phyloP scores from a whole-genome alignment of 148 eudicot species.

The Rhododendron mucronatum region DNA sequence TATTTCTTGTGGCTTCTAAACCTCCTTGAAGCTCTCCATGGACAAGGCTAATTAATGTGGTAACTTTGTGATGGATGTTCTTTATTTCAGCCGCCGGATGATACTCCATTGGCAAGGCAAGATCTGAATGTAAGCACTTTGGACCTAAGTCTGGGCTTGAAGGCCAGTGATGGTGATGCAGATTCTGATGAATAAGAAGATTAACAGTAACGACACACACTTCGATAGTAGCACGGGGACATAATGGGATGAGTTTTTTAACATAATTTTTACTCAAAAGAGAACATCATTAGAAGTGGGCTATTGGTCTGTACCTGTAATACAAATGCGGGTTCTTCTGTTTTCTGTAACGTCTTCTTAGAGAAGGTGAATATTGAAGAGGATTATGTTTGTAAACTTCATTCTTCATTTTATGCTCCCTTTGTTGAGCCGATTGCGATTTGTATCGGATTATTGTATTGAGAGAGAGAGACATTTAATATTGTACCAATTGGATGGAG shows the following conservation, averaged over 20 bases:
- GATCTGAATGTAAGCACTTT: slow-evolving; percentile 70
- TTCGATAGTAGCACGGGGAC: slow-evolving; percentile 5
- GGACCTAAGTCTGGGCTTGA: slow-evolving; percentile 66
- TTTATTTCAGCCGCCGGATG: slow-evolving; percentile 41
- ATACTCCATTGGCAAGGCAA: slow-evolving; percentile 45
- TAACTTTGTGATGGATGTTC: not conserved
- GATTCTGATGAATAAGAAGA: slow-evolving; percentile 36
- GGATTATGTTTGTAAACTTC: slow-evolving; percentile 8
- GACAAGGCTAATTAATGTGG: not conserved
- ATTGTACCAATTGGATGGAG: slow-evolving; percentile 12
- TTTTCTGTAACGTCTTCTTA: not conserved
- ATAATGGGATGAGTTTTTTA: not conserved
- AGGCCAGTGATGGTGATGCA: slow-evolving; percentile 45
- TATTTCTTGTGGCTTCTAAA: not conserved
- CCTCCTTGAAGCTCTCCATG: not conserved
- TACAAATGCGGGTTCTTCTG: slow-evolving; percentile 3
- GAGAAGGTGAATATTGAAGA: not conserved
- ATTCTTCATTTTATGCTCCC: slow-evolving; percentile 13
- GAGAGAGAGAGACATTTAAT: slow-evolving; percentile 8
- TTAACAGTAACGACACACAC: slow-evolving; percentile 22
- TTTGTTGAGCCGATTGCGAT: slow-evolving; percentile 14
- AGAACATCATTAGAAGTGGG: not conserved
- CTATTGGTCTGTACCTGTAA: not conserved
- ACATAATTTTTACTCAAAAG: not conserved
- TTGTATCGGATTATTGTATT: slow-evolving; percentile 11